Evolutionary conservation across 2,329 filamentous ascomycete genomes (phyloP).

Genomic region (Xylariaceae sp.): DNA sequence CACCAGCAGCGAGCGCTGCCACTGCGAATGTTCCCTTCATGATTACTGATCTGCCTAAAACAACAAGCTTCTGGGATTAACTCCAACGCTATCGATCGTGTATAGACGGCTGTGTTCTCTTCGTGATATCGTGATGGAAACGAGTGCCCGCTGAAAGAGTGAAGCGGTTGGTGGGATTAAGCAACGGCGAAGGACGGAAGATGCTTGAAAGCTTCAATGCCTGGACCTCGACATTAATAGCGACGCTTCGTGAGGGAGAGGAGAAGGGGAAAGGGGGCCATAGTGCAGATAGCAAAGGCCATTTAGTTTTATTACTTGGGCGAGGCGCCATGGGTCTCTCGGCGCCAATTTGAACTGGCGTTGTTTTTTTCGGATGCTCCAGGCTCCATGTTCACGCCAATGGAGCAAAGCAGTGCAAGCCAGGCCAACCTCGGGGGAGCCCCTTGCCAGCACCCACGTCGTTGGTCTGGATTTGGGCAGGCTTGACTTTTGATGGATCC

Average conservation of each 20-base stretch:
- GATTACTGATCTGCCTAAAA: slow-evolving; percentile 35
- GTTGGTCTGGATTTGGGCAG: too few species aligned
- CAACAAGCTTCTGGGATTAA: slow-evolving; percentile 21
- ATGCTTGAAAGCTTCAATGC: slow-evolving; percentile 43
- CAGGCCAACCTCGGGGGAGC: slow-evolving; percentile 8
- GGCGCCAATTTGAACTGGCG: slow-evolving; percentile 24
- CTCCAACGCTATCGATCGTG: slow-evolving; percentile 28
- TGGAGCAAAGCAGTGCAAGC: slow-evolving; percentile 12
- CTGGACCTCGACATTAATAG: slow-evolving; percentile 49
- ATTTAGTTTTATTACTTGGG: slow-evolving; percentile 39
- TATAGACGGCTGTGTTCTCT: slow-evolving; percentile 25
- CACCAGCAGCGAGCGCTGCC: slow-evolving; percentile 60
- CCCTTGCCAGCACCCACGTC: slow-evolving; percentile 7
- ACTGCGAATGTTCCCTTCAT: slow-evolving; percentile 74
- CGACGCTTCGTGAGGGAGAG: slow-evolving; percentile 40
- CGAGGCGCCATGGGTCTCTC: slow-evolving; percentile 24
- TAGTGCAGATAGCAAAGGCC: slow-evolving; percentile 33
- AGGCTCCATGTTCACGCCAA: slow-evolving; percentile 9
- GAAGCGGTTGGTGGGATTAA: slow-evolving; percentile 63
- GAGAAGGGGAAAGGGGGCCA: slow-evolving; percentile 34
- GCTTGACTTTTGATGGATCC: too few species aligned
- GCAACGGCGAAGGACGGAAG: slow-evolving; percentile 50
- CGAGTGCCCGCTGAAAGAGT: slow-evolving; percentile 85
- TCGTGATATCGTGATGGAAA: slow-evolving; percentile 41
- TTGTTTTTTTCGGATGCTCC: slow-evolving; percentile 16